Percentiles rank a stretch among this genome's conserved stretches.
These are phyloP conservation scores for Saturnispora mendoncae DNA, from an alignment of 805 yeast genomes.

Conservation along the genomic window DNA sequence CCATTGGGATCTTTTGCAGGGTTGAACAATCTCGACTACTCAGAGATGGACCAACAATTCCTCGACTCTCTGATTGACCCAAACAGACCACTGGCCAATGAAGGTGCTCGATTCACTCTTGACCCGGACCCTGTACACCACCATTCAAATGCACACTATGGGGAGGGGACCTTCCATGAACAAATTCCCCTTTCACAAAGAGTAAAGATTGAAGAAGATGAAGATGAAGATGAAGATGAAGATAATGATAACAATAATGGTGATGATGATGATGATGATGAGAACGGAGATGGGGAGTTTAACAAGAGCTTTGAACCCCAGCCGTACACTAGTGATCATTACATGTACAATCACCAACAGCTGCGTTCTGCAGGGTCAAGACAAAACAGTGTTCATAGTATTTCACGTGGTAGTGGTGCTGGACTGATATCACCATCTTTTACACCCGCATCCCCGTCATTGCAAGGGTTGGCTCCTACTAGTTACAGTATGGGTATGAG, in stretches of 20 bases:
- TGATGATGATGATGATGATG: not conserved
- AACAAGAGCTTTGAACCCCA: constrained; percentile 1
- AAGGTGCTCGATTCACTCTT: not conserved
- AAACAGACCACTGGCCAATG: not conserved
- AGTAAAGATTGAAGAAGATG: not conserved
- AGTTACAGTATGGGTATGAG: constrained; percentile 6
- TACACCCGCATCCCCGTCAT: constrained; percentile 8
- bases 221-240: not conserved
- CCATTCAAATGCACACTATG: no score
- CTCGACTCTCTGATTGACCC: constrained; percentile 7
- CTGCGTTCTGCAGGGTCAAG: not conserved
- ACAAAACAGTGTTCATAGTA: constrained; percentile 1
- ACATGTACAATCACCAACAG: not conserved
- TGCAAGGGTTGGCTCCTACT: constrained; percentile 4
- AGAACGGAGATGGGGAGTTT: not conserved
- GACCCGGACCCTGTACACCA: no score
- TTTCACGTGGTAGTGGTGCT: not conserved
- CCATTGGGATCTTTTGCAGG: constrained; percentile 7
- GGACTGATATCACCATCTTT: constrained; percentile 6
- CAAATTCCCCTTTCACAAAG: no score
- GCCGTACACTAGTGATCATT: constrained; percentile 5
- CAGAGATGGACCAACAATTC: constrained; percentile 6
- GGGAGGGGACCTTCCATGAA: no score
- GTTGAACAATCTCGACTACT: constrained; percentile 5
- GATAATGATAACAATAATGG: not conserved